phyloP scores from a whole-genome alignment of 192 early-diverging fungal genomes.

The Gaertneriomyces semiglobifer region DNA sequence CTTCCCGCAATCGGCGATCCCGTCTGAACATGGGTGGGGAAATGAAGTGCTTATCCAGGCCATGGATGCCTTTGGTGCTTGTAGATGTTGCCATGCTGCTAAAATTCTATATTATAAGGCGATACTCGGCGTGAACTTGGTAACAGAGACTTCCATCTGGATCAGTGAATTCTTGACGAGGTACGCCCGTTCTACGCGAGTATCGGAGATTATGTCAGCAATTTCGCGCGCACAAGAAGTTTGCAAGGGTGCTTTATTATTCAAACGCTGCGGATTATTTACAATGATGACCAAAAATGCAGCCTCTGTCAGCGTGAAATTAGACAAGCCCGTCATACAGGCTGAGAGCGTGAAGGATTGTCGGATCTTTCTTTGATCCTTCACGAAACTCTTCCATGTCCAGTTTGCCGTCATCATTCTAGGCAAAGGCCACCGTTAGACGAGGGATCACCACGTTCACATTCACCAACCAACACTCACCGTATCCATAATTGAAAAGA shows the following conservation, averaged over 20 bases:
- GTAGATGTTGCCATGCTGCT: constrained; percentile 1
- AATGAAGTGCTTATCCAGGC: constrained; percentile 10
- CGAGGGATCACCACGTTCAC: not conserved
- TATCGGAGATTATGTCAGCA: no score
- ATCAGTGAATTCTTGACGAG: no score
- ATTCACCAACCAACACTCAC: constrained; percentile 32
- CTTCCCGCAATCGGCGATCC: constrained; percentile 36
- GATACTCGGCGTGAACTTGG: no score
- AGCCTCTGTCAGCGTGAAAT: no score
- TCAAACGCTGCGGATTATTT: no score
- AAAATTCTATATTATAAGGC: no score
- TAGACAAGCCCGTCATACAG: constrained; percentile 83
- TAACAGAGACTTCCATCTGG: no score
- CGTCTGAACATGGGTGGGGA: constrained; percentile 24
- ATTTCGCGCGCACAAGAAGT: no score
- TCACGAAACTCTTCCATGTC: constrained; percentile 85
- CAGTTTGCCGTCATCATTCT: constrained; percentile 77
- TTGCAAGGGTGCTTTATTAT: no score
- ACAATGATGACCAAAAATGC: no score
- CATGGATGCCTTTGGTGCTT: not conserved
- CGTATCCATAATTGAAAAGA: constrained; percentile 84
- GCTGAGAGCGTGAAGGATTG: constrained; percentile 81
- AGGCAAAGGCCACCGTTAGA: not conserved
- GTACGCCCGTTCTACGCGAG: no score
- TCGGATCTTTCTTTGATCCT: constrained; percentile 82